phyloP scores from a whole-genome alignment of 495 filamentous ascomycete species.

The Friedmanniomyces simplex region DNA sequence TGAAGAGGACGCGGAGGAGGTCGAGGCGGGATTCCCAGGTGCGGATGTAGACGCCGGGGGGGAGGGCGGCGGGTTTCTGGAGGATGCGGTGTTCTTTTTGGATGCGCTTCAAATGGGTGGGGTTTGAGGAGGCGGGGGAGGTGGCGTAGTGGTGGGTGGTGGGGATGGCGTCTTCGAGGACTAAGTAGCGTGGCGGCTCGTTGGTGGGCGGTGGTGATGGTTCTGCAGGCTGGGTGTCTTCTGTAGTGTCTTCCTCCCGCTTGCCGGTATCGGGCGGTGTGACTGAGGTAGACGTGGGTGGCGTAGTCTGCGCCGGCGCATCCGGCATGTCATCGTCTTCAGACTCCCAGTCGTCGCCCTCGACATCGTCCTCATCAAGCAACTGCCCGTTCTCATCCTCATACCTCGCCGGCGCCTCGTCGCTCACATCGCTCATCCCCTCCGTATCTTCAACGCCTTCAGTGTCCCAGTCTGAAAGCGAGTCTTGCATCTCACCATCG shows the following conservation, averaged over 20 bases:
- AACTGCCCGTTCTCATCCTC: constrained; percentile 24
- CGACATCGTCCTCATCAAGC: constrained; percentile 18
- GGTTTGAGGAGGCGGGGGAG: constrained; percentile 3
- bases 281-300: constrained; percentile 7
- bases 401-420: constrained; percentile 16
- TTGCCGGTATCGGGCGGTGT: background rate
- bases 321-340: constrained; percentile 26
- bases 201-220: background rate
- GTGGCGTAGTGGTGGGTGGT: constrained; percentile 39
- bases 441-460: constrained; percentile 22
- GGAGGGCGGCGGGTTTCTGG: constrained; percentile 36
- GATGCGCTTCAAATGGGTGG: constrained; percentile 37
- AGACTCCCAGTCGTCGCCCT: constrained; percentile 28
- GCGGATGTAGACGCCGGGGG: constrained; percentile 46
- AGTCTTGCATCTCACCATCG: background rate
- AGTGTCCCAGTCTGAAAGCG: too few relatives aligned
- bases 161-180: constrained; percentile 39
- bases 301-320: constrained; percentile 1
- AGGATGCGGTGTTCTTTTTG: constrained; percentile 50
- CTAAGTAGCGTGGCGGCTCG: constrained; percentile 24
- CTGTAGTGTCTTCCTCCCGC: background rate
- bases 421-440: constrained; percentile 25
- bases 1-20: constrained; percentile 46
- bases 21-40: constrained; percentile 51
- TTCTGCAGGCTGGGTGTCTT: background rate